Evolutionary conservation across 2,329 filamentous ascomycete genomes (phyloP), one percentile per base, ranked within the genome.

Genomic region (Fusarium anguioides): DNA sequence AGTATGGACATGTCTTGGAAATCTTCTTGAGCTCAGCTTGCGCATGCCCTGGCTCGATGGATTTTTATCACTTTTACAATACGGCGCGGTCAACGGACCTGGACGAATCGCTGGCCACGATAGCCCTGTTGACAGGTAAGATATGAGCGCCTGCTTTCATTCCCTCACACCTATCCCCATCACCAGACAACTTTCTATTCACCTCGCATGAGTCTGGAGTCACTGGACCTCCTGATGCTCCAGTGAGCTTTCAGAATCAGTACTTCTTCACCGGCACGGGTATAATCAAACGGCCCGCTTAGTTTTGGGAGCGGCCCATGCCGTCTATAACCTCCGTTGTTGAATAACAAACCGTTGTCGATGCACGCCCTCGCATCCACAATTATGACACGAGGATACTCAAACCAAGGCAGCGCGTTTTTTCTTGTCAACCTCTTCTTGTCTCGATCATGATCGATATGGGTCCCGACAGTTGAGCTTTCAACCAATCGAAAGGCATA

Each of bases 21-120:
- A 88, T 76, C 79, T 97, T 65, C 80, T 94, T 70, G 89, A 94
- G 82, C 80, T 97, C 75, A 84, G 90, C 70, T 79, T 82, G 68
- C 91, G 93, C 78, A 97, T 97, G 93, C 95, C 95, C 66, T 98
- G 95, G 95, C 85, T 97, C 56, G 85, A 84, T 75, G 93, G 93
- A 75, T 82, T 87, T 70, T 77, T 96, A 61, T 91, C 91, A 57
- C 86, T 97, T 78, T 77, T 91, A 70, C 93, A 96, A 80, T 90
- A 91, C 83, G 84, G 88, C 70, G 85, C 89, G 73, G 80, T 95
- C 74, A 83, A 84, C 73, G 93, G 94, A 23, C 92, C 92, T 68
- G 92, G 93, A 73, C 86, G 81, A 79, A 79, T 97, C 68, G 93
- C 91, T 75, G 85, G 86, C 73, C 87, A 91, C 26, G 86, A 96